These are phyloP conservation scores for Phytophthora agathidicida DNA, from an alignment of 352 stramenopile species.

Conservation along the genomic window DNA sequence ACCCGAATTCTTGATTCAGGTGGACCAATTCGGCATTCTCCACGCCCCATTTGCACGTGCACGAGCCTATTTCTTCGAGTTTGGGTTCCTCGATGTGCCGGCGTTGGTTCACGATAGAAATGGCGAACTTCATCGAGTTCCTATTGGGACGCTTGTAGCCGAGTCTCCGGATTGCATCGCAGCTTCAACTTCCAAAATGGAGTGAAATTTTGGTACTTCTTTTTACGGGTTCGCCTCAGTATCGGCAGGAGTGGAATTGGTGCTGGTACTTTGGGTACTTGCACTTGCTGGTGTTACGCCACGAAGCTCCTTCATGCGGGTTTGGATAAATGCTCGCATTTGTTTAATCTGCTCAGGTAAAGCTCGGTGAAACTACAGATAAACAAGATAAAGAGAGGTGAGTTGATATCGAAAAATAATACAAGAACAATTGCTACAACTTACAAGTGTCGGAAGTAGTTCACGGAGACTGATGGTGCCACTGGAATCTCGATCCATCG, in stretches of 20 bases:
- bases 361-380: slow-evolving; percentile 51
- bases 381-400: slow-evolving; percentile 2
- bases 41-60: slow-evolving; percentile 86
- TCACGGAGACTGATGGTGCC: slow-evolving; percentile 59
- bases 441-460: slow-evolving; percentile 57
- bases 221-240: no score
- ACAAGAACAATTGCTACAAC: slow-evolving; percentile 14
- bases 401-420: slow-evolving; percentile 5
- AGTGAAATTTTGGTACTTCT: background rate
- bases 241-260: background rate
- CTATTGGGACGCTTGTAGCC: slow-evolving; percentile 46
- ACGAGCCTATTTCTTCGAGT: slow-evolving; percentile 87
- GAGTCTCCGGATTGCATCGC: slow-evolving; percentile 66
- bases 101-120: slow-evolving; percentile 47
- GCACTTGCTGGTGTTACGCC: no score
- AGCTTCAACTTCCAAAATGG: slow-evolving; percentile 21
- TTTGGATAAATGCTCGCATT: slow-evolving; percentile 44
- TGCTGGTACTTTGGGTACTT: background rate
- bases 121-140: slow-evolving; percentile 40
- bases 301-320: slow-evolving; percentile 26
- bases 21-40: slow-evolving; percentile 90
- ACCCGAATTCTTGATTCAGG: slow-evolving; percentile 71
- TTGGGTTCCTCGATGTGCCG: slow-evolving; percentile 51
- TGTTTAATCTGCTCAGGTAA: slow-evolving; percentile 54
- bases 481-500: slow-evolving; percentile 54